A percentile compares a stretch with the other conserved stretches of the same genome.
These are phyloP conservation scores for Daldinia vernicosa DNA, from an alignment of 495 filamentous ascomycete species.

Conservation along the genomic window DNA sequence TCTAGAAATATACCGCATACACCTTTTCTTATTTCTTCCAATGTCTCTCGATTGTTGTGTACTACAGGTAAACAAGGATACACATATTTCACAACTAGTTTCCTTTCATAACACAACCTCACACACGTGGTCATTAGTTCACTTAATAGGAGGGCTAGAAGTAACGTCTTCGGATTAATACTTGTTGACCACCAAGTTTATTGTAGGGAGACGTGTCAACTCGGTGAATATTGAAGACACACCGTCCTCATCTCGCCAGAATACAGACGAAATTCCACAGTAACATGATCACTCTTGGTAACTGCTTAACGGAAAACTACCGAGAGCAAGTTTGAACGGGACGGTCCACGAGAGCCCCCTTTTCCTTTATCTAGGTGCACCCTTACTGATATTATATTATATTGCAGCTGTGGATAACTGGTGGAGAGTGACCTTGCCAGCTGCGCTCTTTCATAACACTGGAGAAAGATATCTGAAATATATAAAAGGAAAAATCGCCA, in stretches of 20 bases:
- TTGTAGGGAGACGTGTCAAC: background rate
- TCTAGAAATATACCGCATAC: background rate
- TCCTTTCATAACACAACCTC: background rate
- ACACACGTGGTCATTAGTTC: constrained; percentile 7
- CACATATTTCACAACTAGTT: constrained; percentile 22
- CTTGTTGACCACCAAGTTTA: background rate
- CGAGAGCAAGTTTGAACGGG: constrained; percentile 17
- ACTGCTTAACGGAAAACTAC: constrained; percentile 26
- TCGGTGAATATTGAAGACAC: constrained; percentile 32
- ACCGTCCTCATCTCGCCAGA: constrained; percentile 12
- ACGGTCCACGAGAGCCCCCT: constrained; percentile 2
- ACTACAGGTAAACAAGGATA: constrained; percentile 24
- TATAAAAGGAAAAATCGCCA: constrained; percentile 1
- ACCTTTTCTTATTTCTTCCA: background rate
- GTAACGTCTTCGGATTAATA: constrained; percentile 7
- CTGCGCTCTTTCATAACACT: background rate
- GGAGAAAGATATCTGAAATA: background rate
- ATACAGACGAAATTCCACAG: constrained; percentile 14
- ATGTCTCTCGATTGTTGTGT: constrained; percentile 15
- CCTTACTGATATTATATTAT: background rate
- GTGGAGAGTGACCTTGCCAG: background rate
- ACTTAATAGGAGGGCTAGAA: constrained; percentile 3
- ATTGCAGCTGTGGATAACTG: background rate
- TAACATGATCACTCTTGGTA: constrained; percentile 8
- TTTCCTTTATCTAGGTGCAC: background rate